Conservation (phyloP, 257 asterid genomes). For the Solanum microdontum region DNA sequence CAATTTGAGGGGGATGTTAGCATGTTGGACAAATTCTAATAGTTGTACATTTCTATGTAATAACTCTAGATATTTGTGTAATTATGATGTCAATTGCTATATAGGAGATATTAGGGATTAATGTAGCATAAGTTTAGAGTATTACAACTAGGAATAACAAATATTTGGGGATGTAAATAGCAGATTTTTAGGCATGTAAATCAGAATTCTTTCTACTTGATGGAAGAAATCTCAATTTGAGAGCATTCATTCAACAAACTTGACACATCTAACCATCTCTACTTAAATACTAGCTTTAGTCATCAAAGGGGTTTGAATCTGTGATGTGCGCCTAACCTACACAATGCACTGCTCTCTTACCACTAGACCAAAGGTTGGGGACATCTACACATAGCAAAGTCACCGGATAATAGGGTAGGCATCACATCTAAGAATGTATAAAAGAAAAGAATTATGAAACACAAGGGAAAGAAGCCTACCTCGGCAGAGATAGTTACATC, state of each 20-base stretch:
- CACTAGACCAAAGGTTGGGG: not conserved
- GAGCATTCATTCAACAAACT: not conserved
- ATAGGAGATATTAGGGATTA: not conserved
- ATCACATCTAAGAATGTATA: not conserved
- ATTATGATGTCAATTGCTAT: not conserved
- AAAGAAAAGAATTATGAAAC: not conserved
- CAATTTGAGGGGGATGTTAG: not conserved
- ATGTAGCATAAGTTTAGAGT: not conserved
- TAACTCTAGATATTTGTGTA: not conserved
- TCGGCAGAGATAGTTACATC: slow-evolving; percentile 82
- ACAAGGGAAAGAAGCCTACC: slow-evolving; percentile 32
- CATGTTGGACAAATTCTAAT: not conserved
- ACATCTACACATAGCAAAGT: not conserved
- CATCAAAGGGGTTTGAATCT: not conserved
- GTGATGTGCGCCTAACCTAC: not conserved
- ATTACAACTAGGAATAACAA: not conserved
- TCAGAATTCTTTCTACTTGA: not conserved
- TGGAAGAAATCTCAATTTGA: not conserved
- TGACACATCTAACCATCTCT: not conserved
- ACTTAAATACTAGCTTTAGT: not conserved
- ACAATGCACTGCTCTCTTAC: not conserved
- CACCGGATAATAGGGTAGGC: not conserved
- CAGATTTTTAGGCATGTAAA: not conserved
- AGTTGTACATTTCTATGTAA: not conserved
- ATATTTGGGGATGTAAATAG: not conserved